Conservation (phyloP, 768 basidiomycete species). For the Hericium rajendrae region DNA sequence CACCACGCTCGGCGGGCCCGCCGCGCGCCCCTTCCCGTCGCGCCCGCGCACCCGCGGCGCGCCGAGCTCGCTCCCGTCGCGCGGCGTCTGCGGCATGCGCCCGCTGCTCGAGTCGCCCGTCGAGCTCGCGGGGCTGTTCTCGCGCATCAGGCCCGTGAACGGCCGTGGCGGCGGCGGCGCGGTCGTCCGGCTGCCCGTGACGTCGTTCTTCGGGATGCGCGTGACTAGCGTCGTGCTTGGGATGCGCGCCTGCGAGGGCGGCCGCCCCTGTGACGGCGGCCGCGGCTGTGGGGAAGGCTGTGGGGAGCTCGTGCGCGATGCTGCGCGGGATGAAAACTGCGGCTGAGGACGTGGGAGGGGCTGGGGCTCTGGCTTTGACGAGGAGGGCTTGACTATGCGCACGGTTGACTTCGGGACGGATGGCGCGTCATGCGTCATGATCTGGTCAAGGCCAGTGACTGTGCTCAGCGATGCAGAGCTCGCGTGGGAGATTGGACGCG, state of each 20-base stretch:
- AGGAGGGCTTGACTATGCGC: neutral
- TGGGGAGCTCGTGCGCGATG: neutral
- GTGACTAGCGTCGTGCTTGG: conserved; percentile 1
- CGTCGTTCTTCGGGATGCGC: neutral
- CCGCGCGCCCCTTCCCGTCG: conserved; percentile 11
- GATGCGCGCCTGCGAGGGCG: neutral
- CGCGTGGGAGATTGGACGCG: conserved; percentile 22
- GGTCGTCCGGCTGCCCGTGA: neutral
- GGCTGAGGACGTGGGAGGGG: neutral
- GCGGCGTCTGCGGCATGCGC: conserved; percentile 63
- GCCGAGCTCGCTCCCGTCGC: conserved; percentile 62
- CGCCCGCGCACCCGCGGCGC: conserved; percentile 10
- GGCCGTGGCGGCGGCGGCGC: conserved; percentile 32
- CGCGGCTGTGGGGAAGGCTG: neutral
- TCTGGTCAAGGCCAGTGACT: conserved; percentile 1
- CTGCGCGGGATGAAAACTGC: neutral
- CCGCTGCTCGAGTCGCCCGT: conserved; percentile 81
- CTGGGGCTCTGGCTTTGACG: neutral
- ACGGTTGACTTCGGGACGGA: neutral
- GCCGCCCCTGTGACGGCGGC: neutral
- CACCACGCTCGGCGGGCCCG: conserved; percentile 1
- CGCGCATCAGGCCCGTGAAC: conserved; percentile 37
- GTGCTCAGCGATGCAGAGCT: conserved; percentile 1
- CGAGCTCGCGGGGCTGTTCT: conserved; percentile 75
- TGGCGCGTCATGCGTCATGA: neutral